These are phyloP conservation scores for Exobasidium rhododendri DNA, from an alignment of 1,284 basidiomycete genomes.

Conservation along the genomic window DNA sequence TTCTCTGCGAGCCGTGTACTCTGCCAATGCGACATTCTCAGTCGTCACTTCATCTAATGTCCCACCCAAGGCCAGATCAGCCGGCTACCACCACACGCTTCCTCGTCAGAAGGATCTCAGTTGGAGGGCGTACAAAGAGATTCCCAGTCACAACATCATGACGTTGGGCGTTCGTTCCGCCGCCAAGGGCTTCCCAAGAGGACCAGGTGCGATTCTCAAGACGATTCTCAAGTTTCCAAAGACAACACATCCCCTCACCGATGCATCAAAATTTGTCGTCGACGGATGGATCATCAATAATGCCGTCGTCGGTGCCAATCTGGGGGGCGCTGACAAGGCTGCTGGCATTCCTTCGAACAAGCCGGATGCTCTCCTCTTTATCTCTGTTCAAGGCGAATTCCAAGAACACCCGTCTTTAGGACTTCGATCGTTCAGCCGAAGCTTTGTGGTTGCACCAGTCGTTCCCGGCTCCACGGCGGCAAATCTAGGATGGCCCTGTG, in stretches of 20 bases:
- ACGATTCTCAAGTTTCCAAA: constrained; percentile 67
- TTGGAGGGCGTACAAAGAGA: constrained; percentile 66
- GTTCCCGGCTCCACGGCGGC: constrained; percentile 77
- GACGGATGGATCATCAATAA: constrained; percentile 69
- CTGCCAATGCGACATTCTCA: constrained; percentile 80
- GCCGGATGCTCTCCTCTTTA: constrained; percentile 64
- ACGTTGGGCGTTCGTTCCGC: constrained; percentile 15
- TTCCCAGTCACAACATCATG: constrained; percentile 51
- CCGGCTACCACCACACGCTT: constrained; percentile 57
- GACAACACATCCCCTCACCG: constrained; percentile 72
- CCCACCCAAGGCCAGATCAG: constrained; percentile 64
- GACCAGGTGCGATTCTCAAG: constrained; percentile 61
- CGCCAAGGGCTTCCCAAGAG: constrained; percentile 16
- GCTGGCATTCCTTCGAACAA: constrained; percentile 12
- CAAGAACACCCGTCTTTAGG: constrained; percentile 67
- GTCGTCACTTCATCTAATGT: constrained; percentile 77
- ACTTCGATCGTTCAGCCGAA: constrained; percentile 85
- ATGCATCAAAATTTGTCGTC: constrained; percentile 70
- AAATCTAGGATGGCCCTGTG: constrained; percentile 79
- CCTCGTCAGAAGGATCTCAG: constrained; percentile 76
- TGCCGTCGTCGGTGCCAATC: constrained; percentile 56
- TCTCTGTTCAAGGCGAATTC: constrained; percentile 87
- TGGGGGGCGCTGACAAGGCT: not conserved
- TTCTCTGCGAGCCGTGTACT: constrained; percentile 71
- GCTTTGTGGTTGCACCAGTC: constrained; percentile 80